Conservation (phyloP, 2,329 filamentous ascomycete species). For the Scolecobasidium constrictum region DNA sequence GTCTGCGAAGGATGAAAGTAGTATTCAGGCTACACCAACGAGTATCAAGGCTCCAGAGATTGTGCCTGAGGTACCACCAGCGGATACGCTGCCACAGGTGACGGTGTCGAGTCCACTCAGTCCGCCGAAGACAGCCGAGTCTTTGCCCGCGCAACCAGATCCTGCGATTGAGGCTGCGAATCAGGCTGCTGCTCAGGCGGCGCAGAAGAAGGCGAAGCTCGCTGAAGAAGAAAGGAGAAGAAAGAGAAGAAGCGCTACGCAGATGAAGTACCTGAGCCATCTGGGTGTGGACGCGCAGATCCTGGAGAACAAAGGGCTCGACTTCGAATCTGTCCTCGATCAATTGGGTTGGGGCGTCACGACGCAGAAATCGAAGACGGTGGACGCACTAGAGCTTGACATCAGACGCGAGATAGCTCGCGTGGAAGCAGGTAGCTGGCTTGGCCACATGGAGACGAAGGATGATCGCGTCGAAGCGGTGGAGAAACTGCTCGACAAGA, state of each 20-base stretch:
- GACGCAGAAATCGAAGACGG: conserved; percentile 61
- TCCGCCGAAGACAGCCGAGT: background rate
- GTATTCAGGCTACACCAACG: conserved; percentile 9
- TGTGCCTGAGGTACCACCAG: background rate
- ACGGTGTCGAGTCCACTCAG: conserved; percentile 8
- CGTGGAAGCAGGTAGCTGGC: conserved; percentile 86
- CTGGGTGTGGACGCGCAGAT: conserved; percentile 68
- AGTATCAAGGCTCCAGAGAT: background rate
- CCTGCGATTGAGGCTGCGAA: background rate
- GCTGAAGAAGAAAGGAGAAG: conserved; percentile 43
- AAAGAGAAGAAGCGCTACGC: conserved; percentile 59
- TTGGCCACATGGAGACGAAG: conserved; percentile 71
- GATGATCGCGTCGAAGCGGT: conserved; percentile 84
- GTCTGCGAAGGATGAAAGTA: background rate
- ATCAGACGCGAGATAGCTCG: conserved; percentile 81
- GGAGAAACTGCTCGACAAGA: conserved; percentile 72
- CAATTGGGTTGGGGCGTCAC: conserved; percentile 73
- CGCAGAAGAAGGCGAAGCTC: conserved; percentile 9
- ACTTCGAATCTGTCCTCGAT: conserved; percentile 73
- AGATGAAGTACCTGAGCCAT: conserved; percentile 64
- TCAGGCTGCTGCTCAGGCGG: conserved; percentile 14
- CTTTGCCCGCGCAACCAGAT: background rate
- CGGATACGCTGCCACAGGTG: conserved; percentile 3
- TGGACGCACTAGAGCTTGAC: conserved; percentile 72
- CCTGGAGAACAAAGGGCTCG: conserved; percentile 64